Percentiles rank a stretch among this genome's conserved stretches.
Conservation (phyloP, 2,329 filamentous ascomycete species). For the Cladorrhinum sp. region DNA sequence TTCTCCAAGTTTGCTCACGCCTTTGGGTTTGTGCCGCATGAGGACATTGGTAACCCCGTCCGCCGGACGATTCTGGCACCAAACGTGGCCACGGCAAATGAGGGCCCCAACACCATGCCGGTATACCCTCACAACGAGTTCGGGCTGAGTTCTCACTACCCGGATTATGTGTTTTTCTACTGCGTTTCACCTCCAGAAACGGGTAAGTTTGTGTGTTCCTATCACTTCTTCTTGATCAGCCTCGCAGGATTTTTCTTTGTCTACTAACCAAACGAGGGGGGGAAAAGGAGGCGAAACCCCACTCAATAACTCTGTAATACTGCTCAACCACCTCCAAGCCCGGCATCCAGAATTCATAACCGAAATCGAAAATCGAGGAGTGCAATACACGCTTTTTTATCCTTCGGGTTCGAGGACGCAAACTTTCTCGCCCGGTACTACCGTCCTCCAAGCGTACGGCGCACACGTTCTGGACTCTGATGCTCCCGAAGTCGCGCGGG, state of each 20-base stretch:
- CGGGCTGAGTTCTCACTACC: slow-evolving; percentile 27
- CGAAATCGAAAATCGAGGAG: slow-evolving; percentile 23
- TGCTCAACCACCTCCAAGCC: slow-evolving; percentile 23
- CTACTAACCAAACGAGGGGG: neutral
- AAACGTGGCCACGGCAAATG: slow-evolving; percentile 31
- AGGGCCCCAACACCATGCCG: slow-evolving; percentile 27
- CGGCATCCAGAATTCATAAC: slow-evolving; percentile 27
- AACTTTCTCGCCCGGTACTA: slow-evolving; percentile 25
- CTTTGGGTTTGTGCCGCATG: slow-evolving; percentile 28
- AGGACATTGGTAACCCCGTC: slow-evolving; percentile 30
- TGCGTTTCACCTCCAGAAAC: slow-evolving; percentile 25
- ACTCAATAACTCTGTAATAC: slow-evolving; percentile 26
- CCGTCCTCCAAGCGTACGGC: slow-evolving; percentile 27
- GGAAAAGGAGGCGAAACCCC: slow-evolving; percentile 28
- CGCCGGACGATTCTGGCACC: slow-evolving; percentile 26
- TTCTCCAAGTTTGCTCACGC: slow-evolving; percentile 29
- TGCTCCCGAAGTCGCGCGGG: slow-evolving; percentile 20
- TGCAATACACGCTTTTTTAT: slow-evolving; percentile 28
- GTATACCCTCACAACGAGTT: slow-evolving; percentile 31
- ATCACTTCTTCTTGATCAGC: too few species aligned
- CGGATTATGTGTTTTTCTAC: slow-evolving; percentile 29
- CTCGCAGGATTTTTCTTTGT: neutral
- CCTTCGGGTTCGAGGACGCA: slow-evolving; percentile 25
- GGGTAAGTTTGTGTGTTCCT: slow-evolving; percentile 12
- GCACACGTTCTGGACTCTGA: slow-evolving; percentile 23